A percentile compares a stretch with the other conserved stretches of the same genome.
Conservation (phyloP, 106 monocot species). For the Posidonia australis region DNA sequence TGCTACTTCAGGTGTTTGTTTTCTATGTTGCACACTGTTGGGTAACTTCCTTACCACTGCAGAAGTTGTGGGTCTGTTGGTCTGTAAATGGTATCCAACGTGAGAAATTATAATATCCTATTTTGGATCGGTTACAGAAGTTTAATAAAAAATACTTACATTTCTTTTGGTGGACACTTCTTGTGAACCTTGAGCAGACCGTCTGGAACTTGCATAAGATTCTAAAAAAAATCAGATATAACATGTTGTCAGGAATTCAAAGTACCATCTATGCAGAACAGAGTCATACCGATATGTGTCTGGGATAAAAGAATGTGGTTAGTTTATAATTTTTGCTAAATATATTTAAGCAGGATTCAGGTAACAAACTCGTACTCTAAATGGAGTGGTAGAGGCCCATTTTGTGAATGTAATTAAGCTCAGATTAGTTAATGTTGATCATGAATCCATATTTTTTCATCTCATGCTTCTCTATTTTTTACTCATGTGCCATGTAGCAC, state of each 20-base stretch:
- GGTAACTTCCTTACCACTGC: constrained; percentile 8
- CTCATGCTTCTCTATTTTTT: no score
- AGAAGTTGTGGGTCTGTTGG: constrained; percentile 17
- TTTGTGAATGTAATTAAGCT: no score
- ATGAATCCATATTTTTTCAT: no score
- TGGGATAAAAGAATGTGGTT: no score
- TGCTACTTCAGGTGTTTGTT: constrained; percentile 14
- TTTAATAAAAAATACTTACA: constrained; percentile 28
- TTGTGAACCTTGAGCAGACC: constrained; percentile 20
- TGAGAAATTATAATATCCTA: not conserved
- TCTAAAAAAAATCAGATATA: constrained; percentile 19
- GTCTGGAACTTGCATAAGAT: constrained; percentile 19
- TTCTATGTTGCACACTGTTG: constrained; percentile 11
- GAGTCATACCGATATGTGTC: no score
- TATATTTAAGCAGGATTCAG: no score
- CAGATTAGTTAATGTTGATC: no score
- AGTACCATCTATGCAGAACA: no score
- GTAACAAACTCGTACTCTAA: no score
- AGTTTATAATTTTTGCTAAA: no score
- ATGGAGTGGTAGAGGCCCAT: no score
- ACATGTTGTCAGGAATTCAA: not conserved
- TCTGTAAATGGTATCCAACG: not conserved
- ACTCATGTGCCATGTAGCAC: no score
- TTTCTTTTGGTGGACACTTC: constrained; percentile 15
- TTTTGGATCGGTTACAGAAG: not conserved